phyloP scores from a whole-genome alignment of 768 basidiomycete species.

The Termitomyces sp. region DNA sequence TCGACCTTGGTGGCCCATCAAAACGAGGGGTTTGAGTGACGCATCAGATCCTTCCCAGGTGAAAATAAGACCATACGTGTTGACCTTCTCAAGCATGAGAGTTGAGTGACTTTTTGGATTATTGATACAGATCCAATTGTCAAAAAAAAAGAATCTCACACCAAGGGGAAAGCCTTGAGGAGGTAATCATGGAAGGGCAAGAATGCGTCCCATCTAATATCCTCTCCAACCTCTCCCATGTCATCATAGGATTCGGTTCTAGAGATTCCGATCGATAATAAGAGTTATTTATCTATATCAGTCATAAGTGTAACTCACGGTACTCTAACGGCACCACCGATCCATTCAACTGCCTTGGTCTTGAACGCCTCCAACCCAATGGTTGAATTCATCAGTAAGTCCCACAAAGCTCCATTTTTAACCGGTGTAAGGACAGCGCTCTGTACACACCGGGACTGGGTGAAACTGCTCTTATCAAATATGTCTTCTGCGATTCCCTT shows the following conservation, averaged over 20 bases:
- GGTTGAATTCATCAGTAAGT: constrained; percentile 26
- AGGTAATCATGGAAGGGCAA: constrained; percentile 55
- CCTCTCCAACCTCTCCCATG: constrained; percentile 43
- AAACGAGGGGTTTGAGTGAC: constrained; percentile 63
- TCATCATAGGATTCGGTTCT: constrained; percentile 55
- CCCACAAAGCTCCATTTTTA: constrained; percentile 36
- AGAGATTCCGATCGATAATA: not conserved
- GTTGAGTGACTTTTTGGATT: constrained; percentile 43
- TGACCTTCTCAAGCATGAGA: constrained; percentile 64
- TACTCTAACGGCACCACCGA: constrained; percentile 45
- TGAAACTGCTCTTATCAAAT: not conserved
- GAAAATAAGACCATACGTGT: constrained; percentile 73
- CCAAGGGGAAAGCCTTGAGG: constrained; percentile 49
- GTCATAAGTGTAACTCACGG: constrained; percentile 32
- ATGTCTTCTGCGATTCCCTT: not conserved
- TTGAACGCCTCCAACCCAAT: constrained; percentile 36
- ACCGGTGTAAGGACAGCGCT: constrained; percentile 35
- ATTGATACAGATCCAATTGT: not conserved
- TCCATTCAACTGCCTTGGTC: constrained; percentile 38
- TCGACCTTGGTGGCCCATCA: constrained; percentile 66
- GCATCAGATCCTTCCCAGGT: constrained; percentile 66
- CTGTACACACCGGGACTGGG: constrained; percentile 28
- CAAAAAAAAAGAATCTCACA: constrained; percentile 35
- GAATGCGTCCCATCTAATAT: constrained; percentile 55
- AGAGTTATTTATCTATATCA: not conserved